Evolutionary conservation across 257 asterid genomes (phyloP).

Genomic region (Primulina eburnea): DNA sequence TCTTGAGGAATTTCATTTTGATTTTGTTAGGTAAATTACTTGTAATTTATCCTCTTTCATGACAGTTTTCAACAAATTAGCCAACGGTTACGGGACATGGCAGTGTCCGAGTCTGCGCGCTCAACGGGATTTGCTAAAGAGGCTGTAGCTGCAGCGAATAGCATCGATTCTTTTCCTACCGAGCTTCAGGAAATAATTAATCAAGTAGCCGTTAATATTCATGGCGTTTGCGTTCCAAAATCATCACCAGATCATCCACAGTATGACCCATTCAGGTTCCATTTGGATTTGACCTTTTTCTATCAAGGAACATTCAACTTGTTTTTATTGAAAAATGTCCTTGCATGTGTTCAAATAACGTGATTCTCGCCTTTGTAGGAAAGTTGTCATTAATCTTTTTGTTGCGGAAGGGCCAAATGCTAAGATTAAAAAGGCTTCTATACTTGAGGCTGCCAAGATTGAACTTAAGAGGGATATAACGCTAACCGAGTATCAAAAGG

Average conservation of each 20-base stretch:
- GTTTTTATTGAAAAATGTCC: background rate
- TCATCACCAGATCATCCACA: conserved; percentile 72
- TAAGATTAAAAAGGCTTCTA: conserved; percentile 66
- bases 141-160: conserved; percentile 52
- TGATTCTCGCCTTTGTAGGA: conserved; percentile 42
- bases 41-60: conserved; percentile 14
- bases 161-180: conserved; percentile 48
- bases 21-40: conserved; percentile 12
- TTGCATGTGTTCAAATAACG: conserved; percentile 4
- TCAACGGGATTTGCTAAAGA: conserved; percentile 49
- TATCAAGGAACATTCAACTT: background rate
- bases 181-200: conserved; percentile 61
- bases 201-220: conserved; percentile 67
- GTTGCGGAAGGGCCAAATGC: conserved; percentile 70
- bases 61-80: conserved; percentile 70
- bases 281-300: conserved; percentile 12
- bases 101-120: conserved; percentile 47
- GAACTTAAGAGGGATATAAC: conserved; percentile 46
- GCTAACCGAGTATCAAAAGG: conserved; percentile 61
- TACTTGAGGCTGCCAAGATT: conserved; percentile 66
- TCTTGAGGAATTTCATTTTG: conserved; percentile 20
- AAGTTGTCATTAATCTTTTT: conserved; percentile 68
- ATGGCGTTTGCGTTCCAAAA: conserved; percentile 74
- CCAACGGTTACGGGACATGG: conserved; percentile 55
- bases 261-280: conserved; percentile 65